Evolutionary conservation across 164 flowering plant species (phyloP).

Genomic region (Umbellularia californica): DNA sequence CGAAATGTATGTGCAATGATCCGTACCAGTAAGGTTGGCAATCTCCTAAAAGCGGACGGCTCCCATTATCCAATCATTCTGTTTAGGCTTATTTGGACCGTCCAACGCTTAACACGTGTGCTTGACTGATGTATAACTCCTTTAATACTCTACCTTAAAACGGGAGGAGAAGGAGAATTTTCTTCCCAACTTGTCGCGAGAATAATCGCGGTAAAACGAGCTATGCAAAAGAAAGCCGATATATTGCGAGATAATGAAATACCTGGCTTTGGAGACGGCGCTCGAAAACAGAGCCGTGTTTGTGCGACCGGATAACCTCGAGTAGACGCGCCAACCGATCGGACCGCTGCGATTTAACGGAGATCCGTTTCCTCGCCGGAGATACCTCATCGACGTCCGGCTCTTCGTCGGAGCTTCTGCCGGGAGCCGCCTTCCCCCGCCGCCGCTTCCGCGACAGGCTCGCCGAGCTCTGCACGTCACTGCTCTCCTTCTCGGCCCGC

Average conservation of each 20-base stretch:
- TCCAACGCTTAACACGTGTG: no score
- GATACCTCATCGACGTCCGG: conserved; percentile 24
- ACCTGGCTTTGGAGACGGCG: conserved; percentile 61
- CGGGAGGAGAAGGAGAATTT: neutral
- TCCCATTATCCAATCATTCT: no score
- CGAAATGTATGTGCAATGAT: no score
- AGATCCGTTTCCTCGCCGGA: conserved; percentile 17
- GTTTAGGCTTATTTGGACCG: no score
- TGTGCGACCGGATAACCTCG: conserved; percentile 49
- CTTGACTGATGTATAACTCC: no score
- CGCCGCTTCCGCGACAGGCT: conserved; percentile 39
- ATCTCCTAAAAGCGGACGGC: no score
- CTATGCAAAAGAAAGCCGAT: neutral
- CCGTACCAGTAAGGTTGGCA: no score
- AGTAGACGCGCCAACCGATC: conserved; percentile 35
- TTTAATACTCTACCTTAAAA: neutral
- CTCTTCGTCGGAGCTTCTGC: conserved; percentile 28
- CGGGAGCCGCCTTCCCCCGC: conserved; percentile 16
- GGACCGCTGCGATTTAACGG: conserved; percentile 38
- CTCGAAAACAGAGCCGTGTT: conserved; percentile 43
- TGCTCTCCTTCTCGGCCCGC: conserved; percentile 41
- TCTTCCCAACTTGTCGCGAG: neutral
- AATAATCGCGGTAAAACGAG: neutral
- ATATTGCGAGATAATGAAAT: neutral
- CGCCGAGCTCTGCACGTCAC: conserved; percentile 79